Evolutionary conservation across 345 rosid genomes (phyloP).

Genomic region (Odontarrhena argentea): DNA sequence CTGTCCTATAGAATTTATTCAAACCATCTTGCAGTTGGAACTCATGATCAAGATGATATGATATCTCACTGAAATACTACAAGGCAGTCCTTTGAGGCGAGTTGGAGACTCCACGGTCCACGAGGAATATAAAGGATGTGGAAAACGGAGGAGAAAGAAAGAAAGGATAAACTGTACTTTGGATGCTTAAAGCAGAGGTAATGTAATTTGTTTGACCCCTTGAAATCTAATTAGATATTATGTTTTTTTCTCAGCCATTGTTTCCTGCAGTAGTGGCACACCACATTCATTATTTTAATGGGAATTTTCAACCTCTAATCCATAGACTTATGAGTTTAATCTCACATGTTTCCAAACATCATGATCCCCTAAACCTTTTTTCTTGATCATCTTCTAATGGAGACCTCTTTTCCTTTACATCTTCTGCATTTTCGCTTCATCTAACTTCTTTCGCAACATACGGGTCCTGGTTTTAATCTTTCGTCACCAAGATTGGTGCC

Average conservation of each 20-base stretch:
- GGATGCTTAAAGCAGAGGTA: constrained; percentile 26
- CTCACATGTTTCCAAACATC: constrained; percentile 25
- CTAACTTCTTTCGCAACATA: neutral
- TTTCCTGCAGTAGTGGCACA: constrained; percentile 35
- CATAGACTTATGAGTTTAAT: constrained; percentile 25
- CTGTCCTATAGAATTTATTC: neutral
- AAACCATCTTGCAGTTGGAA: constrained; percentile 16
- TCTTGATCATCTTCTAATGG: constrained; percentile 22
- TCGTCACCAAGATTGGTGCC: constrained; percentile 6
- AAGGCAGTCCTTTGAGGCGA: constrained; percentile 7
- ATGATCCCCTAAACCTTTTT: constrained; percentile 14
- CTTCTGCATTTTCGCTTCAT: neutral
- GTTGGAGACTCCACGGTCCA: neutral
- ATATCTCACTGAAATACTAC: neutral
- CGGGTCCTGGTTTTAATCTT: neutral
- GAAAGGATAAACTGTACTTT: neutral
- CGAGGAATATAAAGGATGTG: neutral
- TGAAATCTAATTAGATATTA: constrained; percentile 35
- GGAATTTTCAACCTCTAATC: constrained; percentile 34
- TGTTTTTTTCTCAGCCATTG: constrained; percentile 20
- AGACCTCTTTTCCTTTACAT: constrained; percentile 5
- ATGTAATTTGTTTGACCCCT: constrained; percentile 17
- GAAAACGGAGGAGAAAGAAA: constrained; percentile 17
- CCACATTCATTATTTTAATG: constrained; percentile 42
- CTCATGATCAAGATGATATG: constrained; percentile 17